These are phyloP conservation scores for Dendrothele bispora DNA, from an alignment of 768 basidiomycete genomes.

Conservation along the genomic window DNA sequence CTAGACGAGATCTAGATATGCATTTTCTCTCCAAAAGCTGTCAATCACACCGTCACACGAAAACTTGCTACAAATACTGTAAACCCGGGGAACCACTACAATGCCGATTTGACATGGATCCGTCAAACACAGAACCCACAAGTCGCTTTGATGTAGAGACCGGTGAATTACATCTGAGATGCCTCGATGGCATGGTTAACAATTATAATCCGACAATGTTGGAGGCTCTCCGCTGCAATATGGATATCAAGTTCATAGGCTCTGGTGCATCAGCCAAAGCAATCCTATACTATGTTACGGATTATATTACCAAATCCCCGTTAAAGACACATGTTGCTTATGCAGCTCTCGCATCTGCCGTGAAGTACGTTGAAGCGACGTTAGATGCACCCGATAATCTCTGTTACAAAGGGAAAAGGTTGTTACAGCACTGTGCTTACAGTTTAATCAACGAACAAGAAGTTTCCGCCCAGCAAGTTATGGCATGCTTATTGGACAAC, in stretches of 20 bases:
- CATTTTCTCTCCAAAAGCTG: slow-evolving; percentile 9
- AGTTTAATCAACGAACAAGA: slow-evolving; percentile 21
- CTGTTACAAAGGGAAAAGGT: slow-evolving; percentile 17
- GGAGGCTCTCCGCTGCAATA: slow-evolving; percentile 17
- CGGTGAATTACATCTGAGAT: slow-evolving; percentile 19
- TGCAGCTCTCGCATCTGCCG: no score
- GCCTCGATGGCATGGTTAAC: slow-evolving; percentile 26
- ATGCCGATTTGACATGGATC: slow-evolving; percentile 22
- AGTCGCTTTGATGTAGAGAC: slow-evolving; percentile 16
- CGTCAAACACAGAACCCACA: slow-evolving; percentile 2
- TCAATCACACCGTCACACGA: slow-evolving; percentile 22
- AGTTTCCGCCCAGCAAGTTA: slow-evolving; percentile 23
- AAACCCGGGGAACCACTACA: slow-evolving; percentile 3
- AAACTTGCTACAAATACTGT: slow-evolving; percentile 28
- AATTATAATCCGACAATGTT: slow-evolving; percentile 29
- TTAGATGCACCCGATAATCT: no score
- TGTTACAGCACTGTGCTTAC: slow-evolving; percentile 22
- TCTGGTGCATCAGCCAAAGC: slow-evolving; percentile 31
- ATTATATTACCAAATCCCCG: slow-evolving; percentile 33
- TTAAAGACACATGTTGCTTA: slow-evolving; percentile 27
- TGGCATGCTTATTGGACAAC: slow-evolving; percentile 19
- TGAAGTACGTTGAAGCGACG: no score
- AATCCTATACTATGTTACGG: slow-evolving; percentile 31
- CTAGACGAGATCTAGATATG: background rate
- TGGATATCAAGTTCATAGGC: slow-evolving; percentile 29